Evolutionary conservation across 768 basidiomycete genomes (phyloP).

Genomic region (Mycena haematopus): DNA sequence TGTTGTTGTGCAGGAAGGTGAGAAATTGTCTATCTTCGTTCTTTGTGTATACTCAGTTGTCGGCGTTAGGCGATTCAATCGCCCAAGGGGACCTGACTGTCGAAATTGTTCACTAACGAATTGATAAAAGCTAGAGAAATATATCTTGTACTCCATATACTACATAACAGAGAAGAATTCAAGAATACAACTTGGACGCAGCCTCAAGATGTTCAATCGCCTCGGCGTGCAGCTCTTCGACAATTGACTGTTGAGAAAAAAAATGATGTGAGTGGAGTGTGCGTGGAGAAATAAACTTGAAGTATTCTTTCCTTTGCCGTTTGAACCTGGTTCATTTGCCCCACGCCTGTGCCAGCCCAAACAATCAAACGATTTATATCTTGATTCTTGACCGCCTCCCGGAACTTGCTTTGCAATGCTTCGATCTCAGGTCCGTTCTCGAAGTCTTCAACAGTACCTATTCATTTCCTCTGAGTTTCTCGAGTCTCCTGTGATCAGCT

Average conservation of each 20-base stretch:
- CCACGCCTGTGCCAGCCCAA: slow-evolving; percentile 76
- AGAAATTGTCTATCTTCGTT: slow-evolving; percentile 25
- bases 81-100: slow-evolving; percentile 91
- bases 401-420: slow-evolving; percentile 50
- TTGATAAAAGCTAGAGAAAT: slow-evolving; percentile 12
- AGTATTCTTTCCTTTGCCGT: slow-evolving; percentile 44
- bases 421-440: slow-evolving; percentile 54
- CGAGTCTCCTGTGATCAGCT: slow-evolving; percentile 15
- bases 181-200: slow-evolving; percentile 34
- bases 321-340: slow-evolving; percentile 52
- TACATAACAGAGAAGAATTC: slow-evolving; percentile 21
- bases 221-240: slow-evolving; percentile 58
- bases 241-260: slow-evolving; percentile 51
- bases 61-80: slow-evolving; percentile 81
- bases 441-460: slow-evolving; percentile 62
- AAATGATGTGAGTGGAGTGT: slow-evolving; percentile 3
- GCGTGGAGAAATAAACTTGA: not conserved
- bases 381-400: slow-evolving; percentile 48
- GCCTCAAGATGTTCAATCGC: slow-evolving; percentile 44
- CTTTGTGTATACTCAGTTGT: not conserved
- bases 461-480: slow-evolving; percentile 34
- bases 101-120: slow-evolving; percentile 77
- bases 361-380: slow-evolving; percentile 61
- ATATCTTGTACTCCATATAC: slow-evolving; percentile 17
- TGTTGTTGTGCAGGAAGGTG: slow-evolving; percentile 88